These are phyloP conservation scores for Fragaria ananassa DNA, from an alignment of 306 rosid species.

Conservation along the genomic window DNA sequence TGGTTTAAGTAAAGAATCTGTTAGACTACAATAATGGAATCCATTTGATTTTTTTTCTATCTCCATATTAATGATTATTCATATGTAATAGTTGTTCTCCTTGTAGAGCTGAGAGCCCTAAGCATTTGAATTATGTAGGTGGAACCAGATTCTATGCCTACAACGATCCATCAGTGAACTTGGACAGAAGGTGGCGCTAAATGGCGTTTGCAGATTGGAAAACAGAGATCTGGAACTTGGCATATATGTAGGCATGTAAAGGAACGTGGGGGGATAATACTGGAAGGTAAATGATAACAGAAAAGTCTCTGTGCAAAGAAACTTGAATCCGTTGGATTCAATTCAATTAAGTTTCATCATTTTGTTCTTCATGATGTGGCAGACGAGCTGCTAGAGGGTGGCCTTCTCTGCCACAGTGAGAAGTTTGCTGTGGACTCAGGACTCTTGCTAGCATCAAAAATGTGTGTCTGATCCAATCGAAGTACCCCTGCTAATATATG, in stretches of 20 bases:
- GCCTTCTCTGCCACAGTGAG: constrained; percentile 29
- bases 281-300: constrained; percentile 21
- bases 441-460: constrained; percentile 20
- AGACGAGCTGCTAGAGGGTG: constrained; percentile 26
- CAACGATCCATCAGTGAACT: no score
- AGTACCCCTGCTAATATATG: constrained; percentile 27
- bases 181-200: constrained; percentile 23
- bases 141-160: constrained; percentile 2
- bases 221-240: constrained; percentile 19
- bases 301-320: constrained; percentile 29
- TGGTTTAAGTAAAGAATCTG: no score
- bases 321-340: constrained; percentile 35
- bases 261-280: constrained; percentile 20
- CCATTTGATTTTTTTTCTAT: background rate
- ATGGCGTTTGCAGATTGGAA: constrained; percentile 25
- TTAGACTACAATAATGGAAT: background rate
- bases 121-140: no score
- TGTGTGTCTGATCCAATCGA: constrained; percentile 25
- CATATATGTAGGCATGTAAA: constrained; percentile 26
- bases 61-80: background rate
- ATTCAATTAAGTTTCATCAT: constrained; percentile 23
- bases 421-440: constrained; percentile 29
- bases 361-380: constrained; percentile 28
- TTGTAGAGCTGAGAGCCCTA: no score
- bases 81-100: no score